phyloP scores from a whole-genome alignment of 768 basidiomycete species.

The Hypsizygus marmoreus region DNA sequence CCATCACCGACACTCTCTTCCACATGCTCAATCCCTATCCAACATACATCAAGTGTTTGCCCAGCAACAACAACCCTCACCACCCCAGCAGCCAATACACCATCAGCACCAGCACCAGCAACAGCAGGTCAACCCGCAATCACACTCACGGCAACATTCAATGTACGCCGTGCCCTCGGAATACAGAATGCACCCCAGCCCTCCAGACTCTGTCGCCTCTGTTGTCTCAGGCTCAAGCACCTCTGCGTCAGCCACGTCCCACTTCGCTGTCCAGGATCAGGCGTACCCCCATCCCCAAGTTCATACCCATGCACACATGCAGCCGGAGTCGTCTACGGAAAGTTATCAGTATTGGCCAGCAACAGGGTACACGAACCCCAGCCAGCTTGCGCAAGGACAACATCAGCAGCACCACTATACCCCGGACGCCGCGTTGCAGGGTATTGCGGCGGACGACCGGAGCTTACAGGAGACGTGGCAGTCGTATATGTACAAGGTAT shows the following conservation, averaged over 20 bases:
- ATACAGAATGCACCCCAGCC: slow-evolving; percentile 20
- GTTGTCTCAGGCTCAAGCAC: slow-evolving; percentile 12
- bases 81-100: slow-evolving; percentile 8
- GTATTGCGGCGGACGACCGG: slow-evolving; percentile 54
- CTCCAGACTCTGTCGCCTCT: slow-evolving; percentile 12
- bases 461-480: slow-evolving; percentile 71
- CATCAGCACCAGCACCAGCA: slow-evolving; percentile 15
- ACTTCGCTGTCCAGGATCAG: background rate
- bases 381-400: slow-evolving; percentile 19
- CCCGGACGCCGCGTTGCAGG: slow-evolving; percentile 44
- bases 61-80: slow-evolving; percentile 9
- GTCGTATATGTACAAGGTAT: slow-evolving; percentile 62
- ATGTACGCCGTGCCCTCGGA: slow-evolving; percentile 31
- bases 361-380: slow-evolving; percentile 20
- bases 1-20: background rate
- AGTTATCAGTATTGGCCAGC: slow-evolving; percentile 34
- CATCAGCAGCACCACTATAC: slow-evolving; percentile 49
- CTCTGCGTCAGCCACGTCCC: too few species aligned
- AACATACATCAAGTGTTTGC: slow-evolving; percentile 22
- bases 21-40: slow-evolving; percentile 19
- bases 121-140: slow-evolving; percentile 5
- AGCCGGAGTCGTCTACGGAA: slow-evolving; percentile 8
- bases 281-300: background rate
- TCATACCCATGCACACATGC: slow-evolving; percentile 7
- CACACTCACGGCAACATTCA: slow-evolving; percentile 28